Conservation (phyloP, 2,329 filamentous ascomycete genomes). For the Cladophialophora bantiana region DNA sequence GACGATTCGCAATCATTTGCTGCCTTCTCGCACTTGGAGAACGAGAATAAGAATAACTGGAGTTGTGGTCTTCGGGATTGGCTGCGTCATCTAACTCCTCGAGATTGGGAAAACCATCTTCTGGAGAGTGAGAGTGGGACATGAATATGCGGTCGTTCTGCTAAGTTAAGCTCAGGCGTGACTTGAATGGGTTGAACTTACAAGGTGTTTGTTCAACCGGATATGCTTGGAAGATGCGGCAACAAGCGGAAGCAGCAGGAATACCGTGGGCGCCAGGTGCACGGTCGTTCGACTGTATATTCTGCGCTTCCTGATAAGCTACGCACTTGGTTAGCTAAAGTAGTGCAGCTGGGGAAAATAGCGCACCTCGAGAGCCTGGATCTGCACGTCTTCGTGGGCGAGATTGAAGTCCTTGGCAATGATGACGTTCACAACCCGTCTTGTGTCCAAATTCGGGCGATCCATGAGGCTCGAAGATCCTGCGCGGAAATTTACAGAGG, state of each 20-base stretch:
- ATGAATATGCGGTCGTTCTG: constrained; percentile 85
- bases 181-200: constrained; percentile 34
- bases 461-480: constrained; percentile 19
- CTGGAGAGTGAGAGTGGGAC: constrained; percentile 79
- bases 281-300: constrained; percentile 78
- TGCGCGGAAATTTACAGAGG: constrained; percentile 27
- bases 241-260: constrained; percentile 80
- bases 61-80: constrained; percentile 24
- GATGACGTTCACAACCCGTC: constrained; percentile 78
- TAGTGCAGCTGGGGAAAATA: not conserved
- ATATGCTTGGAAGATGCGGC: constrained; percentile 45
- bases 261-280: constrained; percentile 75
- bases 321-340: constrained; percentile 48
- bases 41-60: constrained; percentile 24
- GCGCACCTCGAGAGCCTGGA: constrained; percentile 71
- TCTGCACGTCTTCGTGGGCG: constrained; percentile 77
- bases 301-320: constrained; percentile 80
- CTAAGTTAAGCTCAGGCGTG: constrained; percentile 22
- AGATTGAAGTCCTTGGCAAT: constrained; percentile 80
- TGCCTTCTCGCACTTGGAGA: constrained; percentile 23
- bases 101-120: constrained; percentile 76
- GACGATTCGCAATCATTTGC: constrained; percentile 26
- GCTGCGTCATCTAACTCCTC: constrained; percentile 63
- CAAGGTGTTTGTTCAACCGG: constrained; percentile 52
- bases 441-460: constrained; percentile 52